A percentile compares a stretch with the other conserved stretches of the same genome.
These are phyloP conservation scores for Xylaria sp. DNA, from an alignment of 2,329 filamentous ascomycete genomes.

Conservation along the genomic window DNA sequence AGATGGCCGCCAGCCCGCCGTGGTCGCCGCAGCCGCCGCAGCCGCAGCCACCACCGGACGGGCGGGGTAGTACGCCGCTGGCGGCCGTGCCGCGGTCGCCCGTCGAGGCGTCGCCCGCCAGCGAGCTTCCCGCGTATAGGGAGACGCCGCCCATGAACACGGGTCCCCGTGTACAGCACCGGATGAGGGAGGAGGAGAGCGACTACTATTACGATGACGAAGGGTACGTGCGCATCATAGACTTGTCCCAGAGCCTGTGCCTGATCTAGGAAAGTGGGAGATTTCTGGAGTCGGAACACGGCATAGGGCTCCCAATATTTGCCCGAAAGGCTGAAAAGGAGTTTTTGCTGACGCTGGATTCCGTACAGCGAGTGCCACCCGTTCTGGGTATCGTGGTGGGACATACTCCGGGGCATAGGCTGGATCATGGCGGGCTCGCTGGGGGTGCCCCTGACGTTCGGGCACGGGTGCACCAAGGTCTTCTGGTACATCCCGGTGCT, in stretches of 20 bases:
- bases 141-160: background rate
- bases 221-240: too few species aligned
- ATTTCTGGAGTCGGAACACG: too few species aligned
- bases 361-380: slow-evolving; percentile 25
- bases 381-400: slow-evolving; percentile 25
- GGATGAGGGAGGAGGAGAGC: background rate
- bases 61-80: slow-evolving; percentile 1
- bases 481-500: slow-evolving; percentile 22
- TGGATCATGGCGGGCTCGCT: slow-evolving; percentile 13
- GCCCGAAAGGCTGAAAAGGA: too few species aligned
- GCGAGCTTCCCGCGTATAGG: slow-evolving; percentile 15
- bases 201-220: slow-evolving; percentile 3
- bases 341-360: too few species aligned
- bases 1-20: slow-evolving; percentile 2
- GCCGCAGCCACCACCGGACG: background rate
- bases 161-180: background rate
- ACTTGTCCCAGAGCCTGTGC: too few species aligned
- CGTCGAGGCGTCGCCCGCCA: background rate
- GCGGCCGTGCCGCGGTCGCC: background rate
- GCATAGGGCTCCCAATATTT: too few species aligned
- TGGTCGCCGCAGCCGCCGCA: background rate
- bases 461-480: slow-evolving; percentile 22
- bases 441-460: slow-evolving; percentile 21
- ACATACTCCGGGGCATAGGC: slow-evolving; percentile 16
- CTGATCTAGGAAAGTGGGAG: too few species aligned